These are phyloP conservation scores for Byssochlamys sp. DNA, from an alignment of 2,329 filamentous ascomycete species.

Conservation along the genomic window DNA sequence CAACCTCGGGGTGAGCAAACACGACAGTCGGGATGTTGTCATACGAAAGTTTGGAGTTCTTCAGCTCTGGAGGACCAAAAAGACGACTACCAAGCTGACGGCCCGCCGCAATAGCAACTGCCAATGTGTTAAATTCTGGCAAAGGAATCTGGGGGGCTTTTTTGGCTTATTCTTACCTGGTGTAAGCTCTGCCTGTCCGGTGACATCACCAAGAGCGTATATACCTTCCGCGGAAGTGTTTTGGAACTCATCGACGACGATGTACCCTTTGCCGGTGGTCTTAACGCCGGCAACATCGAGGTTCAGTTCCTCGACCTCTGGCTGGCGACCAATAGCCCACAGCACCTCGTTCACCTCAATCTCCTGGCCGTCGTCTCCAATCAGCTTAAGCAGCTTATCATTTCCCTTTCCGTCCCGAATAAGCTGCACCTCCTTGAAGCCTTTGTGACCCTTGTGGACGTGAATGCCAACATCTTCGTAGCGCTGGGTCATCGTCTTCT, in stretches of 20 bases:
- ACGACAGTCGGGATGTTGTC: slow-evolving; percentile 46
- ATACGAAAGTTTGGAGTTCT: slow-evolving; percentile 38
- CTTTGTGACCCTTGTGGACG: slow-evolving; percentile 38
- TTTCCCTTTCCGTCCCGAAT: slow-evolving; percentile 37
- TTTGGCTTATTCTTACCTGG: slow-evolving; percentile 27
- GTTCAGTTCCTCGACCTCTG: slow-evolving; percentile 36
- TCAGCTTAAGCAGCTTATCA: slow-evolving; percentile 38
- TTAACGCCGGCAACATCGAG: slow-evolving; percentile 36
- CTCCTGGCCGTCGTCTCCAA: slow-evolving; percentile 33
- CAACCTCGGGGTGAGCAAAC: slow-evolving; percentile 43
- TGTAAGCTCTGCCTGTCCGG: slow-evolving; percentile 42
- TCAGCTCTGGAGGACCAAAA: slow-evolving; percentile 39
- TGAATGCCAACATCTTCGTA: slow-evolving; percentile 42
- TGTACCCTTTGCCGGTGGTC: slow-evolving; percentile 28
- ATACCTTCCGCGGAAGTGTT: slow-evolving; percentile 40
- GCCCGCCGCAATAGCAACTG: slow-evolving; percentile 44
- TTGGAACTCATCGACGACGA: slow-evolving; percentile 42
- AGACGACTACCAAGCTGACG: slow-evolving; percentile 42
- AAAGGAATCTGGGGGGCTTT: not conserved
- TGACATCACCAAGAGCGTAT: slow-evolving; percentile 44
- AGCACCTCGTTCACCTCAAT: slow-evolving; percentile 41
- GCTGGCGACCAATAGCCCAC: slow-evolving; percentile 42
- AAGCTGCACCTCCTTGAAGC: slow-evolving; percentile 40
- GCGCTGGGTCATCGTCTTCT: slow-evolving; percentile 42
- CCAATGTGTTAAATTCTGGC: not conserved